Evolutionary conservation across 345 rosid genomes (phyloP), one percentile per base, ranked within the genome.

Genomic region (Syzygium oleosum): DNA sequence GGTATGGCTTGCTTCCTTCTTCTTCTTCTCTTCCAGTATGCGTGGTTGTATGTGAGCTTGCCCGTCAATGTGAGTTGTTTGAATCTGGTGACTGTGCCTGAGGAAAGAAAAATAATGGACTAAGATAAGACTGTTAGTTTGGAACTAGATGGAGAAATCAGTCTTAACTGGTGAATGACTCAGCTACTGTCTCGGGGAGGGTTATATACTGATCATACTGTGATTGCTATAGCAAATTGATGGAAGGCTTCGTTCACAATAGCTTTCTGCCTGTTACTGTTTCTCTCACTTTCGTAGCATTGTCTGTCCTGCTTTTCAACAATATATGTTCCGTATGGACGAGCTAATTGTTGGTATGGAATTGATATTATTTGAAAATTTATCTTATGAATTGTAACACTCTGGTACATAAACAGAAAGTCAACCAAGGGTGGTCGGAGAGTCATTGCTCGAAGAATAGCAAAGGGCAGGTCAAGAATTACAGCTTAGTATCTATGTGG

Each of bases 361-460:
- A 73, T 73, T 38, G 19, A 9, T 38, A 19, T 73, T 19, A 73
- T 38, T 19, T 1, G 8, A 38, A 38, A 73, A 22, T 38, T 73
- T 73, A 19, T 73, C 49, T 34, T 73, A 5, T 38, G 83, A 73
- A 38, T 73, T 73, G 83, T 73, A 19, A 34, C 83, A 34, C 83
- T 38, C 38, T 38, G 8, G 49, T 73, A 73, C 83, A 73, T 73
- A 19, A 73, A 87, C 99, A 98, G 99, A 79, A 98, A 96, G 91
- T 98, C 99, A 88, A 98, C 99, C 34, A 98, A 95, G 91, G 99
- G 99, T 73, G 99, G 99, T 56, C 92, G 97, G 65, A 94, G 94
- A 91, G 99, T 98, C 90, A 98, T 98, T 86, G 99, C 98, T 88
- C 96, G 99, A 85, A 94, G 99, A 90, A 92, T 96, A 88, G 99